A percentile compares a stretch with the other conserved stretches of the same genome.
These are phyloP conservation scores for Colletotrichum limetticola DNA, from an alignment of 2,329 filamentous ascomycete genomes.

Conservation along the genomic window DNA sequence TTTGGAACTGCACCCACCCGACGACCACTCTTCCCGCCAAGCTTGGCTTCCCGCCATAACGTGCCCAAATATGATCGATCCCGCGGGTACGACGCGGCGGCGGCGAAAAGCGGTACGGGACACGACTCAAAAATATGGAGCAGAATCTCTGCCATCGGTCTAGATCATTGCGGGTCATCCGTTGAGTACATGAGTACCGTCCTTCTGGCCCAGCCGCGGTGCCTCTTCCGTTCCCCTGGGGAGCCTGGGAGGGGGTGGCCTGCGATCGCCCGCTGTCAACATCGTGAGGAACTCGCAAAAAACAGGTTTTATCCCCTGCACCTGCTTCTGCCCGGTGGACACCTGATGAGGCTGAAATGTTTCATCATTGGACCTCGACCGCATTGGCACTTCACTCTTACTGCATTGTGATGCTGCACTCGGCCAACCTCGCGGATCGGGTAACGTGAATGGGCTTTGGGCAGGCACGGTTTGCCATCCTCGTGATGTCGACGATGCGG, in stretches of 20 bases:
- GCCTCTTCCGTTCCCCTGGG: not conserved
- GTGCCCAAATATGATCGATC: slow-evolving; percentile 32
- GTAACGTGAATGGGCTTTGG: not conserved
- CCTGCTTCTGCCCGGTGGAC: not conserved
- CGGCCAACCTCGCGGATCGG: slow-evolving; percentile 21
- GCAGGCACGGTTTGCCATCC: not conserved
- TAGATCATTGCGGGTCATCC: slow-evolving; percentile 18
- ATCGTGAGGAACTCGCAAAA: slow-evolving; percentile 11
- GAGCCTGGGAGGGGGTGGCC: slow-evolving; percentile 9
- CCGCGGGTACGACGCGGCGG: slow-evolving; percentile 20
- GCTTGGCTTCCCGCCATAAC: slow-evolving; percentile 17
- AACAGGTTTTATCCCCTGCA: slow-evolving; percentile 34
- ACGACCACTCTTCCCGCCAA: slow-evolving; percentile 3
- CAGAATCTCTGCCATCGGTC: slow-evolving; percentile 2
- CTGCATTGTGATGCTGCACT: slow-evolving; percentile 31
- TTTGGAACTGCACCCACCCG: slow-evolving; percentile 25
- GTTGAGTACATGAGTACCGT: not conserved
- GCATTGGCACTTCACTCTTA: slow-evolving; percentile 20
- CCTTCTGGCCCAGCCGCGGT: not conserved
- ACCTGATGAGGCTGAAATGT: slow-evolving; percentile 35
- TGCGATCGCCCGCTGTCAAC: slow-evolving; percentile 30
- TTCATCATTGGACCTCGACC: slow-evolving; percentile 33
- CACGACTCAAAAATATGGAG: slow-evolving; percentile 28
- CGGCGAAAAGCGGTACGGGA: slow-evolving; percentile 27
- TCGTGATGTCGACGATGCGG: not conserved